Conservation (phyloP, 1,284 basidiomycete genomes). For the Cutaneotrichosporon dermatis region DNA sequence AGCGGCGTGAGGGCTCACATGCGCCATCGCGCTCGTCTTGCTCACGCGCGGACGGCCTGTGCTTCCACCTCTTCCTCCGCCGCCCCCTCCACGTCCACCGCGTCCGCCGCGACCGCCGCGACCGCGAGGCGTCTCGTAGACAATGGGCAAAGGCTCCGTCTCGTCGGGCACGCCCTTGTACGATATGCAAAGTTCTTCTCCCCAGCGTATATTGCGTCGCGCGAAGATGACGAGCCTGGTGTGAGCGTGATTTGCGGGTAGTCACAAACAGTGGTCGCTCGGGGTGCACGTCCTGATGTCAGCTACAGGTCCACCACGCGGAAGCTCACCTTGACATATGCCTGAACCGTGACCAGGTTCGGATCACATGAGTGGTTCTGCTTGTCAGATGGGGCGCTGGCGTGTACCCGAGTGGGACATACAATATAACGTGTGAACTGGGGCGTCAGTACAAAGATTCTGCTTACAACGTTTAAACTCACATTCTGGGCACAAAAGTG, state of each 20-base stretch:
- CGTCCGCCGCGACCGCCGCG: no score
- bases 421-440: constrained; percentile 43
- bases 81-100: not conserved
- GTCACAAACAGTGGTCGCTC: constrained; percentile 56
- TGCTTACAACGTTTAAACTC: constrained; percentile 1
- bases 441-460: not conserved
- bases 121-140: no score
- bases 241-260: constrained; percentile 21
- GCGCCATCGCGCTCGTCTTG: constrained; percentile 24
- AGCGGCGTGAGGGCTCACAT: constrained; percentile 11
- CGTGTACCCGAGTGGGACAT: not conserved
- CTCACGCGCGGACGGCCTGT: not conserved
- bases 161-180: constrained; percentile 58
- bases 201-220: constrained; percentile 57
- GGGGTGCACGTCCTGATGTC: constrained; percentile 42
- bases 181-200: constrained; percentile 76
- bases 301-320: not conserved
- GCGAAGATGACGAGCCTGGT: constrained; percentile 64
- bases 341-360: constrained; percentile 67
- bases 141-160: no score
- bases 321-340: constrained; percentile 58
- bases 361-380: constrained; percentile 81
- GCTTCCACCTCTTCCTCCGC: no score
- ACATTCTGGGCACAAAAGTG: constrained; percentile 48
- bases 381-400: not conserved